These are phyloP conservation scores for Phaffia tasmanica DNA, from an alignment of 768 basidiomycete genomes.

Conservation along the genomic window DNA sequence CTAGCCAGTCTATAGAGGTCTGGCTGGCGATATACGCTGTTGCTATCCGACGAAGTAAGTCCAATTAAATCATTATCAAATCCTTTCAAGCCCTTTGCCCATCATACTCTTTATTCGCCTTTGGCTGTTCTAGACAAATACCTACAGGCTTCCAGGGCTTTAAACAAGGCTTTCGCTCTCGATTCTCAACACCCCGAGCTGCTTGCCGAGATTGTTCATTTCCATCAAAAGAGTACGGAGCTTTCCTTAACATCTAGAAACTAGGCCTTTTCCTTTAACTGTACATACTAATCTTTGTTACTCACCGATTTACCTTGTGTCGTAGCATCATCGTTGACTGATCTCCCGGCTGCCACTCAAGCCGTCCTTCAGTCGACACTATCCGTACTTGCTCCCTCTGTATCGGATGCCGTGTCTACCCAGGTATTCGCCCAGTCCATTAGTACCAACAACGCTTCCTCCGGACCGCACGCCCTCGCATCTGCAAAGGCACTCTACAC, in stretches of 20 bases:
- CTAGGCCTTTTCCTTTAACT: neutral
- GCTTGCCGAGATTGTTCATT: neutral
- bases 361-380: constrained; percentile 46
- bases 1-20: constrained; percentile 47
- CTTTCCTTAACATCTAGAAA: neutral
- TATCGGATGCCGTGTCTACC: constrained; percentile 43
- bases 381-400: constrained; percentile 46
- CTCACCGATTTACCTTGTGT: neutral
- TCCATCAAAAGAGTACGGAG: constrained; percentile 11
- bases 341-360: constrained; percentile 44
- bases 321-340: constrained; percentile 45
- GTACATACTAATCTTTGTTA: neutral
- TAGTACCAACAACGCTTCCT: constrained; percentile 52
- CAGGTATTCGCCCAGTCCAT: constrained; percentile 65
- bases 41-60: constrained; percentile 64
- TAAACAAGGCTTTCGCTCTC: neutral
- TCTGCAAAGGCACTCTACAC: constrained; percentile 48
- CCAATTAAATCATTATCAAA: neutral
- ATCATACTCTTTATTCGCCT: constrained; percentile 1
- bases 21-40: constrained; percentile 74
- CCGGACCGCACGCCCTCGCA: constrained; percentile 50
- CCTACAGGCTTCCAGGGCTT: constrained; percentile 9
- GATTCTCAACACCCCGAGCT: constrained; percentile 5
- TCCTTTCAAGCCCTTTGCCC: neutral
- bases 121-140: constrained; percentile 48